Evolutionary conservation across 345 rosid genomes (phyloP).

Genomic region (Durio zibethinus): DNA sequence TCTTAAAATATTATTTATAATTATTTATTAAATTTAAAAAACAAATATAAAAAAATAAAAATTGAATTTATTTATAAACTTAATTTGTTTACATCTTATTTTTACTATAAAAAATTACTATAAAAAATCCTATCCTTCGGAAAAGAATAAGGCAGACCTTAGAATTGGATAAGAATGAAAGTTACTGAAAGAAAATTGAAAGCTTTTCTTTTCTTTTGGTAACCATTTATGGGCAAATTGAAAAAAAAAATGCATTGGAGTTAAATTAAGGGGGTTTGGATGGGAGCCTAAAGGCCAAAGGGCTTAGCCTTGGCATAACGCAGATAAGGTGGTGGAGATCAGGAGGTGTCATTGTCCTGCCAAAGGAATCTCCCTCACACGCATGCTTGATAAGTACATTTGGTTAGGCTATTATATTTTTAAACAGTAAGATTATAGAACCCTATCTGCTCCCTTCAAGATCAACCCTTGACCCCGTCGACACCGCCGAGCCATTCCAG

Average conservation of each 20-base stretch:
- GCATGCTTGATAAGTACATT: not conserved
- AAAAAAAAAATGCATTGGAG: no score
- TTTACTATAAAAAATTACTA: no score
- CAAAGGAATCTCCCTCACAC: slow-evolving; percentile 27
- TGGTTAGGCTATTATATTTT: not conserved
- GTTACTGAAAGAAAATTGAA: not conserved
- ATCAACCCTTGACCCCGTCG: slow-evolving; percentile 29
- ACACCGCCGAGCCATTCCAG: slow-evolving; percentile 28
- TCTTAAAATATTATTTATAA: no score
- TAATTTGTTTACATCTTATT: no score
- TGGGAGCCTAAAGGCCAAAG: not conserved
- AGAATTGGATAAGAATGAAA: not conserved
- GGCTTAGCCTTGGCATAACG: not conserved
- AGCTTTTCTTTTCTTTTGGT: not conserved
- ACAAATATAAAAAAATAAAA: no score
- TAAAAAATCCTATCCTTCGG: no score
- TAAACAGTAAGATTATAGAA: not conserved
- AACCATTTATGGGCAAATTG: not conserved
- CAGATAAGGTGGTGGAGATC: slow-evolving; percentile 37
- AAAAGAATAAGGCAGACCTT: not conserved
- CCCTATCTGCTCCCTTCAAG: not conserved
- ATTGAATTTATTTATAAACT: no score
- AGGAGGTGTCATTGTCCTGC: slow-evolving; percentile 31
- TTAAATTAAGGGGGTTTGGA: not conserved
- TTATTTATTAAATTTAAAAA: no score